Evolutionary conservation across 495 filamentous ascomycete genomes (phyloP).

Genomic region (Chaetomium tenue): DNA sequence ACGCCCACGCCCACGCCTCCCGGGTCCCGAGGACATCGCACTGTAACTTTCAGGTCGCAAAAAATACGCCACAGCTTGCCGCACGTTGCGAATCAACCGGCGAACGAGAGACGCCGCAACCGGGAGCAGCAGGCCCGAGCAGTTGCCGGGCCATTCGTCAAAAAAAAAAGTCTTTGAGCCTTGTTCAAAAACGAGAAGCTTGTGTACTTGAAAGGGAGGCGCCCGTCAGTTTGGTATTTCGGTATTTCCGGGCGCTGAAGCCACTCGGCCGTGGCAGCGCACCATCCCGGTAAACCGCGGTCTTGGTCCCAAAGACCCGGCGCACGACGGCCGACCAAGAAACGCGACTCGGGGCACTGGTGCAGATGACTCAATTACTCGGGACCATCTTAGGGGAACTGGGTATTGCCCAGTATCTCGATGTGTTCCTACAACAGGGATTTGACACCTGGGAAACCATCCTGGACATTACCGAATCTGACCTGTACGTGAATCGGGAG

Average conservation of each 20-base stretch:
- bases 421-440: conserved; percentile 66
- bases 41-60: neutral
- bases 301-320: neutral
- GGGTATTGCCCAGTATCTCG: conserved; percentile 70
- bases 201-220: neutral
- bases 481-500: conserved; percentile 56
- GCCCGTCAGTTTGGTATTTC: neutral
- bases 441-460: conserved; percentile 82
- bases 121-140: conserved; percentile 3
- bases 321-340: neutral
- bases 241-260: neutral
- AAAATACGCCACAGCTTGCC: neutral
- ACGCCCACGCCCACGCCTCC: neutral
- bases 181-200: conserved; percentile 1
- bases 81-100: neutral
- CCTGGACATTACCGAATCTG: conserved; percentile 75
- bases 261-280: neutral
- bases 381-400: conserved; percentile 62
- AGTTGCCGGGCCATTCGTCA: neutral
- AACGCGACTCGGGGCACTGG: neutral
- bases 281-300: neutral
- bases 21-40: neutral
- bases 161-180: neutral
- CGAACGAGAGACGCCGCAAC: neutral
- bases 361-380: conserved; percentile 48